Evolutionary conservation across 2,329 filamentous ascomycete species (phyloP), one percentile per base, ranked within the genome.

Genomic region (Monilinia laxa): DNA sequence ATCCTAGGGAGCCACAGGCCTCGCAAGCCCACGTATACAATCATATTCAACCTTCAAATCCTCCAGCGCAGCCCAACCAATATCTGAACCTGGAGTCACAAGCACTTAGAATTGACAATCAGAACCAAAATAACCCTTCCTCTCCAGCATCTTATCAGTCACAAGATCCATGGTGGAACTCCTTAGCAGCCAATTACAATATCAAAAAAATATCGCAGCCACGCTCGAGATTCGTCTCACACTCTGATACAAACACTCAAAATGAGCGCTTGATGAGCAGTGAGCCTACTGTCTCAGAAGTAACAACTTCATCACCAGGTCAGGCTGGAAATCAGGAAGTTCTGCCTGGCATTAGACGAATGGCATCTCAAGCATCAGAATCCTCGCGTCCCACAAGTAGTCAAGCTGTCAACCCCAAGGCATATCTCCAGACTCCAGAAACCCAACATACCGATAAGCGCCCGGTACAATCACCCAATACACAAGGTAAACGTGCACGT

Each of bases 81-180:
- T 3, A 60, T 51, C 9, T 6, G 16, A 51, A 51, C n/a, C 58
- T 38, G 23, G 28, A 51, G 58, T 23, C 45, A 18, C 42, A 51
- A 51, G 12, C 3, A n/a, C 28, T 12, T 1, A 51, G 23, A 16
- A 18, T 12, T 38, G 20, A 51, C 7, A 49, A 31, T 20, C 28
- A 25, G 25, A 23, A 4, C 18, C 58, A 35, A 38, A 16, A 38
- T 10, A 60, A 51, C 2, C n/a, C 28, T 51, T 51, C 45, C 14
- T 51, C 58, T 10, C 45, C 58, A 51, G 58, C 23, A 51, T 38
- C 31, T 4, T 60, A 60, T 40, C 28, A 14, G n/a, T 60, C 58
- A 20, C 58, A 51, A 31, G 58, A 60, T 18, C 58, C 58, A 51
- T 60, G 58, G 58, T 60, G 58, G 58, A 60, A 60, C 45, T 60